Conservation (phyloP, 2,329 filamentous ascomycete genomes). For the Chaetothyriales sp. region DNA sequence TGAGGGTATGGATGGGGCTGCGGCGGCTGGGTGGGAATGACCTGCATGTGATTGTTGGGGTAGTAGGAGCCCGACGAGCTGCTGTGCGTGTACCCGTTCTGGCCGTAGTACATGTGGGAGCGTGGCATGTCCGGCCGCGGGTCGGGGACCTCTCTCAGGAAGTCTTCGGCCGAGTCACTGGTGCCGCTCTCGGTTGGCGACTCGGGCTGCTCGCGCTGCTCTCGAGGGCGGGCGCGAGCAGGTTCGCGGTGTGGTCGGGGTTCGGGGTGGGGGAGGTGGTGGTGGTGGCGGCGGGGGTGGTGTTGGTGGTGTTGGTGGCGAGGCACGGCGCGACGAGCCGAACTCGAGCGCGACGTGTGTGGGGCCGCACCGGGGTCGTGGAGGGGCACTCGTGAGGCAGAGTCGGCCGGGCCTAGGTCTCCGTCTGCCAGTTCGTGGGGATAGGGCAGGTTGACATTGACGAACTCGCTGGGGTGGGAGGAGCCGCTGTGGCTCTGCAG, state of each 20-base stretch:
- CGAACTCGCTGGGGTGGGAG: constrained; percentile 16
- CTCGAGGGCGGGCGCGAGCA: constrained; percentile 7
- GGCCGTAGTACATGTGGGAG: constrained; percentile 17
- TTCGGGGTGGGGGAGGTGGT: constrained; percentile 23
- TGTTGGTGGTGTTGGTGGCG: constrained; percentile 24
- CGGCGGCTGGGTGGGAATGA: constrained; percentile 8
- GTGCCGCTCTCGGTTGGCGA: constrained; percentile 41
- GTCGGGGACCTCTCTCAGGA: constrained; percentile 22
- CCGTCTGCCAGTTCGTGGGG: constrained; percentile 28
- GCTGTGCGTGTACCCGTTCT: constrained; percentile 27
- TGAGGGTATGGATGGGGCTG: constrained; percentile 2
- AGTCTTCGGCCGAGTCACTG: constrained; percentile 50
- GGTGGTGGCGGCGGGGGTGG: too few relatives aligned
- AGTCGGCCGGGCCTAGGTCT: constrained; percentile 30
- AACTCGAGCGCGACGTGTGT: constrained; percentile 20
- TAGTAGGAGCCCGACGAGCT: constrained; percentile 26
- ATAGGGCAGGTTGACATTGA: constrained; percentile 24
- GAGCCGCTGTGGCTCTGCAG: constrained; percentile 16
- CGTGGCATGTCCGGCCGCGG: constrained; percentile 14
- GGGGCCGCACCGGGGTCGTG: constrained; percentile 5
- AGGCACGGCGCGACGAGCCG: constrained; percentile 25
- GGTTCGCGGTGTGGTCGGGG: constrained; percentile 36
- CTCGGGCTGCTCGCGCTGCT: constrained; percentile 8
- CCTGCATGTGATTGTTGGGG: constrained; percentile 18
- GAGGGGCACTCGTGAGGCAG: constrained; percentile 21